These are phyloP conservation scores for Styphnolobium japonicum DNA, from an alignment of 306 rosid genomes.

Conservation along the genomic window DNA sequence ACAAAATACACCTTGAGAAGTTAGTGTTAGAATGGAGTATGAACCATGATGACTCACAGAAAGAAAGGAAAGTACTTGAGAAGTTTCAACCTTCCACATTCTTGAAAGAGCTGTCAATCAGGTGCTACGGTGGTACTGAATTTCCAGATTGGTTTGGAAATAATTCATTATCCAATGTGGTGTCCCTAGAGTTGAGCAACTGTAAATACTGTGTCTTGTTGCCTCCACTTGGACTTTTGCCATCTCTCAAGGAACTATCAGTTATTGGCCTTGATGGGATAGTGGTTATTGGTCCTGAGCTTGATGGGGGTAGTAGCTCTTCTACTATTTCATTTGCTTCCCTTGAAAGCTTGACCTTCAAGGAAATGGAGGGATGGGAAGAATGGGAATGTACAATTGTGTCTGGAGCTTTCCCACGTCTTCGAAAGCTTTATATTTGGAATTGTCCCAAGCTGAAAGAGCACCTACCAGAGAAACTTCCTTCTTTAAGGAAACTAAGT, in stretches of 20 bases:
- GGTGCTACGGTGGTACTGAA: not conserved
- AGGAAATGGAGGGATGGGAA: not conserved
- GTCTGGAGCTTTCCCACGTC: not conserved
- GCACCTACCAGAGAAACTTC: not conserved
- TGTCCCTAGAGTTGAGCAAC: not conserved
- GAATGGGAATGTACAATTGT: not conserved
- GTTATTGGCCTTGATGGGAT: not conserved
- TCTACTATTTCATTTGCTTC: not conserved
- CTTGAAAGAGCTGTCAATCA: not conserved
- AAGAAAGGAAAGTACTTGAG: not conserved
- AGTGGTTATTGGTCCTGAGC: not conserved
- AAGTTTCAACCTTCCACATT: not conserved
- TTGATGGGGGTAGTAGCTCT: not conserved
- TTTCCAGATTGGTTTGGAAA: conserved; percentile 11
- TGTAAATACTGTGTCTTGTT: not conserved
- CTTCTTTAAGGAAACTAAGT: not conserved
- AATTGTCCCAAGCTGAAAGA: not conserved
- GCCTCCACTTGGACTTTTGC: not conserved
- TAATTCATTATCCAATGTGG: not conserved
- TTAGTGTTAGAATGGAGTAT: not conserved
- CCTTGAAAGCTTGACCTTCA: not conserved
- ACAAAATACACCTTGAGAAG: not conserved
- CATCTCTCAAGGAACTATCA: not conserved
- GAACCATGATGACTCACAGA: not conserved
- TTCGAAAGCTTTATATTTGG: not conserved